Conservation (phyloP, 768 basidiomycete species). For the Russula sp. region DNA sequence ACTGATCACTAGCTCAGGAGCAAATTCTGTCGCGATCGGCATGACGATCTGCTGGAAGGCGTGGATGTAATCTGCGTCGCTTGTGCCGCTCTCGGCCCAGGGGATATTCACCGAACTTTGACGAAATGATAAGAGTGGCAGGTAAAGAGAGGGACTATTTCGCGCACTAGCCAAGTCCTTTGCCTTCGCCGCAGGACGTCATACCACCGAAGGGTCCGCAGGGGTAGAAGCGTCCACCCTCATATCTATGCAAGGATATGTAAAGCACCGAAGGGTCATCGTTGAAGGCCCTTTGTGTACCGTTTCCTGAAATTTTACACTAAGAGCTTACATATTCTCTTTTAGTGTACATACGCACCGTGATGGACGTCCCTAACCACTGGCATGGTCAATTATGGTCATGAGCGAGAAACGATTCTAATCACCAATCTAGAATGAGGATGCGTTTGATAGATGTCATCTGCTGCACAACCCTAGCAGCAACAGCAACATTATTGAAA, state of each 20-base stretch:
- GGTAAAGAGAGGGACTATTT: constrained; percentile 11
- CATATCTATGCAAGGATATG: constrained; percentile 93
- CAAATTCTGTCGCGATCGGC: constrained; percentile 96
- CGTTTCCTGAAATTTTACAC: constrained; percentile 65
- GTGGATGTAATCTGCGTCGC: constrained; percentile 93
- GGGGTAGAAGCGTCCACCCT: constrained; percentile 89
- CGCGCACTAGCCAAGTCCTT: constrained; percentile 82
- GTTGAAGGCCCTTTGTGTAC: constrained; percentile 94
- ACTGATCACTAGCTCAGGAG: constrained; percentile 96
- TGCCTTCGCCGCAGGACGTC: constrained; percentile 80
- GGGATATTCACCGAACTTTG: constrained; percentile 91
- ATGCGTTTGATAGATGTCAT: constrained; percentile 70
- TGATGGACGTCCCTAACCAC: constrained; percentile 87
- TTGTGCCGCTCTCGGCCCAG: constrained; percentile 86
- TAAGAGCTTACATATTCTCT: neutral
- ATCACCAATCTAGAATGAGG: constrained; percentile 93
- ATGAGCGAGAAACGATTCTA: constrained; percentile 22
- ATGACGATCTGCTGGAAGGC: constrained; percentile 95
- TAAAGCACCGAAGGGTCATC: constrained; percentile 91
- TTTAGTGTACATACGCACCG: constrained; percentile 46
- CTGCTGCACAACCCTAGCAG: constrained; percentile 76
- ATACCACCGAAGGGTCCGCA: constrained; percentile 86
- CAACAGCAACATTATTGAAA: constrained; percentile 97
- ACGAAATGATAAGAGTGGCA: constrained; percentile 15
- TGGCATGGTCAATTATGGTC: constrained; percentile 7